phyloP scores from a whole-genome alignment of 1,284 basidiomycete genomes.

The Cutaneotrichosporon sp. region DNA sequence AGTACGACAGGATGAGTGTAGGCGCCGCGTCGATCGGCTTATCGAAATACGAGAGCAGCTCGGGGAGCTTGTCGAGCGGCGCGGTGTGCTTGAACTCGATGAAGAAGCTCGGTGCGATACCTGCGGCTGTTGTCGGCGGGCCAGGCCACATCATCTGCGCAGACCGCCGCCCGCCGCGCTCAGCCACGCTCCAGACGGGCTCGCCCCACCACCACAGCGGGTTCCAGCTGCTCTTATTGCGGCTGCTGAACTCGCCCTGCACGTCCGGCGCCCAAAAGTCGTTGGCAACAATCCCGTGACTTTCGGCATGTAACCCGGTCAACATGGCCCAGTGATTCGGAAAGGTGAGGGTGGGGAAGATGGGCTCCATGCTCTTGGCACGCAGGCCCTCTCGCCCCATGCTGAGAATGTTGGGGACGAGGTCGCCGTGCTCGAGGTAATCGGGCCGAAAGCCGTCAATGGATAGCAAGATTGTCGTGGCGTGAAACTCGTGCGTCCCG shows the following conservation, averaged over 20 bases:
- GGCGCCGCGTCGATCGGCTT: slow-evolving; percentile 67
- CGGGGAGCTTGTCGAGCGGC: slow-evolving; percentile 66
- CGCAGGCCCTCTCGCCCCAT: slow-evolving; percentile 60
- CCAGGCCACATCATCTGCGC: slow-evolving; percentile 93
- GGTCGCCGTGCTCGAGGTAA: slow-evolving; percentile 25
- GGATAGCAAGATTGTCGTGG: slow-evolving; percentile 36
- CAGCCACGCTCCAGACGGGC: slow-evolving; percentile 86
- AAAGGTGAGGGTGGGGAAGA: slow-evolving; percentile 88
- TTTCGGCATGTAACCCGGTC: slow-evolving; percentile 83
- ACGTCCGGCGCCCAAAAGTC: slow-evolving; percentile 79
- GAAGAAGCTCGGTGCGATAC: slow-evolving; percentile 69
- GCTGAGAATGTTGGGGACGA: slow-evolving; percentile 28
- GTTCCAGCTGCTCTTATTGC: slow-evolving; percentile 64
- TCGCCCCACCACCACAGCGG: slow-evolving; percentile 82
- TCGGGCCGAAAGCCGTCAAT: slow-evolving; percentile 40
- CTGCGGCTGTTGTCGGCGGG: slow-evolving; percentile 66
- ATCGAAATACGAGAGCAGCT: slow-evolving; percentile 75
- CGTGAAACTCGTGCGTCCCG: slow-evolving; percentile 31
- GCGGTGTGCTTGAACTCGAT: slow-evolving; percentile 64
- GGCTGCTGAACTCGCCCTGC: slow-evolving; percentile 55
- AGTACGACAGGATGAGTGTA: slow-evolving; percentile 69
- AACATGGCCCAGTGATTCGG: slow-evolving; percentile 88
- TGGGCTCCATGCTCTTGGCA: slow-evolving; percentile 76
- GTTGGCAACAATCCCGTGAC: slow-evolving; percentile 86
- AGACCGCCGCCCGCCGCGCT: slow-evolving; percentile 68